These are phyloP conservation scores for Ascochyta rabiei DNA, from an alignment of 2,329 filamentous ascomycete genomes.

Conservation along the genomic window DNA sequence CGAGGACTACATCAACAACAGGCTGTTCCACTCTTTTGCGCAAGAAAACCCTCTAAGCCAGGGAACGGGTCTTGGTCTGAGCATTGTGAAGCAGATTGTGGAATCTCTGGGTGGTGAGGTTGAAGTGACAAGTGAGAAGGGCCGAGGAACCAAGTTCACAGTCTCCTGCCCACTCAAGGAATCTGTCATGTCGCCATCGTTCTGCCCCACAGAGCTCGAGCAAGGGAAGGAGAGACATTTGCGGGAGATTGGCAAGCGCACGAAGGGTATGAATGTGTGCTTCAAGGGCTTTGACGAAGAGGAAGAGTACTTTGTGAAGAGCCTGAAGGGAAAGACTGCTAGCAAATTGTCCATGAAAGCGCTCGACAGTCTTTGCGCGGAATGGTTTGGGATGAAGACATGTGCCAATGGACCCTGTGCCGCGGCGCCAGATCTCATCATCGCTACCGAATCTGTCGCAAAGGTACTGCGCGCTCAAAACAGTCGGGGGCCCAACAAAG, in stretches of 20 bases:
- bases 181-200: constrained; percentile 38
- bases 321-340: constrained; percentile 41
- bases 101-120: constrained; percentile 46
- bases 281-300: constrained; percentile 45
- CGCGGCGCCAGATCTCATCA: constrained; percentile 33
- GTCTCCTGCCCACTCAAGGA: constrained; percentile 44
- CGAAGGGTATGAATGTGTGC: constrained; percentile 36
- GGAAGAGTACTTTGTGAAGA: constrained; percentile 39
- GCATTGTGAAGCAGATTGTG: constrained; percentile 49
- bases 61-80: constrained; percentile 49
- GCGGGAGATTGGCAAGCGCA: constrained; percentile 33
- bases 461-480: constrained; percentile 36
- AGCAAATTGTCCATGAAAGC: constrained; percentile 40
- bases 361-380: constrained; percentile 39
- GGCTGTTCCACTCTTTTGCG: constrained; percentile 48
- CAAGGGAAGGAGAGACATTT: constrained; percentile 32
- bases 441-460: constrained; percentile 43
- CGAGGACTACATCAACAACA: constrained; percentile 46
- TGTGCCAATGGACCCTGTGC: constrained; percentile 22
- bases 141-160: constrained; percentile 46
- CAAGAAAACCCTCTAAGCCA: constrained; percentile 49
- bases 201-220: constrained; percentile 29
- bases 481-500: constrained; percentile 25
- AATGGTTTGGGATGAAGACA: constrained; percentile 45
- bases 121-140: constrained; percentile 44